Base-by-base conservation (phyloP, 768 basidiomycete genomes). In the Serendipita sp. region DNA sequence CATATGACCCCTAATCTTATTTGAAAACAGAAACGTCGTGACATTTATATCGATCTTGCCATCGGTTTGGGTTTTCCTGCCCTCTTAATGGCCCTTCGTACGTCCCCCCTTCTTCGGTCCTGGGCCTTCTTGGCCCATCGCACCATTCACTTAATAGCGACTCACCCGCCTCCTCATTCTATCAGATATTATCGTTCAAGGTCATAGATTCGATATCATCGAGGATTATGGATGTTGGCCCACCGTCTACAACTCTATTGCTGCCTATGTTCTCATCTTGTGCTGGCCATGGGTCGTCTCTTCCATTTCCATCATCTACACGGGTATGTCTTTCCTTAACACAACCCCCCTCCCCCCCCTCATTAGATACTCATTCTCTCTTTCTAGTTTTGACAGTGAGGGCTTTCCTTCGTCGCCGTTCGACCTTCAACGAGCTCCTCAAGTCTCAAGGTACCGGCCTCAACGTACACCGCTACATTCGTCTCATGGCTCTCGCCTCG, bases 51-150 rank as follows among this genome's bases (percentile, higher is more conserved):
- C 34, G 82, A 84, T 70, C 71, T 84, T 16, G 73, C 75, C 1
- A 80, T 84, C 64, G 78, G 80, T 1, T 65, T 85, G 8, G 81
- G 81, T 2, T 68, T 83, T 18, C 84, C 84, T n/a, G 15, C 1
- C 28, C 11, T 41, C 13, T 41, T 41, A 41, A 41, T 15, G 18
- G 48, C 5, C n/a, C 48, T 51, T 51, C 48, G 7, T 51, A 8
- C 30, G n/a, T 5, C 1, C 5, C 8, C 30, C 23, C 23, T 23
- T 23, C 23, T 23, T 23, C 23, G 23, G 23, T 23, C 23, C 23
- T 23, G 23, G 23, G 23, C 23, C 23, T 23, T 23, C 23, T 23
- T 23, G 23, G 23, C 23, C 23, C 23, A 23, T 23, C 23, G 23
- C 23, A 23, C 23, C 23, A 23, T 23, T 23, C 23, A 23, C 23